Evolutionary conservation across 148 eudicot genomes (phyloP).

Genomic region (Bassia scoparia): DNA sequence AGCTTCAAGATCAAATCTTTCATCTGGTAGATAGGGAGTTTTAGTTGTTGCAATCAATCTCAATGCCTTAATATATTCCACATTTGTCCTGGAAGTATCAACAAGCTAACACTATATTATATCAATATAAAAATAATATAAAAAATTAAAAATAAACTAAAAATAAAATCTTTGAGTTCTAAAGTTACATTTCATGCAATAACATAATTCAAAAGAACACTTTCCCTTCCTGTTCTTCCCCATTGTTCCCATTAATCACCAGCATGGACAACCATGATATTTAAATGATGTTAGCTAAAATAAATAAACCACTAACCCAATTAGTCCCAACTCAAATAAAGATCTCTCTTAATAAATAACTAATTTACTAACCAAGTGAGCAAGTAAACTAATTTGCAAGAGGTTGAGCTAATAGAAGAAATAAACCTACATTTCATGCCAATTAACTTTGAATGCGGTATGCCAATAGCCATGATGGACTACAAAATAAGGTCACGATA

Average conservation of each 20-base stretch:
- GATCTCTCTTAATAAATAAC: not conserved
- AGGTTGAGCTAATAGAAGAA: not conserved
- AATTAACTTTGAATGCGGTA: not conserved
- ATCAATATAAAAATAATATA: not conserved
- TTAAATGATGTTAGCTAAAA: not conserved
- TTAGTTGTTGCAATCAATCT: constrained; percentile 75
- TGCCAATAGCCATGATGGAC: not conserved
- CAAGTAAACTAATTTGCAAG: not conserved
- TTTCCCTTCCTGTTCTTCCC: too few species aligned
- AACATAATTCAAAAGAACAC: too few species aligned
- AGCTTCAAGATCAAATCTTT: constrained; percentile 77
- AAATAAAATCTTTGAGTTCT: too few species aligned
- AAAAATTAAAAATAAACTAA: too few species aligned
- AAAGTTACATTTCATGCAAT: too few species aligned
- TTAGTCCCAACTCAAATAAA: not conserved
- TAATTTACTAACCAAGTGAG: not conserved
- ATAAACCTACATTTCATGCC: not conserved
- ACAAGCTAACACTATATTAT: not conserved
- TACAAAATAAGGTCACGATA: not conserved
- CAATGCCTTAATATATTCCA: constrained; percentile 69
- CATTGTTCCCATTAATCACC: too few species aligned
- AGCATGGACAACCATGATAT: too few species aligned
- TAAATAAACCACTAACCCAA: too few species aligned
- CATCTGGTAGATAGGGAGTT: constrained; percentile 96
- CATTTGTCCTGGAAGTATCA: constrained; percentile 60